Conservation (phyloP, 2,329 filamentous ascomycete genomes). For the Sporothrix globosa region DNA sequence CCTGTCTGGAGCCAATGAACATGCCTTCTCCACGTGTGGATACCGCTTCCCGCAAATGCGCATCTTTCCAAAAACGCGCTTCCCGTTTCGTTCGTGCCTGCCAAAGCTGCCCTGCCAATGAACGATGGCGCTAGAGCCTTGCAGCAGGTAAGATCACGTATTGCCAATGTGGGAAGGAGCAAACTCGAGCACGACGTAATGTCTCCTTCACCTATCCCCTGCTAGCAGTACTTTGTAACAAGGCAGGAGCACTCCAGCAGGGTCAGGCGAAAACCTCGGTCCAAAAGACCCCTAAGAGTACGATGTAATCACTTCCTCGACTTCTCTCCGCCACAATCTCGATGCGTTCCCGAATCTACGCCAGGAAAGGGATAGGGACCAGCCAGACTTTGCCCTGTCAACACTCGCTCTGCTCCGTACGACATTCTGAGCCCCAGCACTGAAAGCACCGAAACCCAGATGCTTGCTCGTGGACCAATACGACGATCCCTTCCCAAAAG, state of each 20-base stretch:
- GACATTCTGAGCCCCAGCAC: no score
- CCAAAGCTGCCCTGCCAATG: conserved; percentile 6
- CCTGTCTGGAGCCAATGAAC: not conserved
- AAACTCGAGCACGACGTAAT: conserved; percentile 12
- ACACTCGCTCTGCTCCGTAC: not conserved
- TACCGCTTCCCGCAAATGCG: conserved; percentile 21
- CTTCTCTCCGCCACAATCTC: conserved; percentile 22
- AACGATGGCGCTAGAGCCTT: conserved; percentile 26
- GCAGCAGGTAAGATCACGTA: conserved; percentile 27
- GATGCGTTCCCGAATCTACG: conserved; percentile 29
- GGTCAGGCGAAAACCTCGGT: conserved; percentile 14
- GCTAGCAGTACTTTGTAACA: not conserved
- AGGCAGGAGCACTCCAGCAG: not conserved
- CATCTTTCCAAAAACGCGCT: conserved; percentile 22
- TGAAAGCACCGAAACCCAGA: conserved; percentile 8
- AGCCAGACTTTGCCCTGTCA: conserved; percentile 1
- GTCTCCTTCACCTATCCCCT: conserved; percentile 9
- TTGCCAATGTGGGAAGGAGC: conserved; percentile 17
- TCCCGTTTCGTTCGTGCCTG: not conserved
- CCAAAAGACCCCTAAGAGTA: not conserved
- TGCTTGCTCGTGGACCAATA: not conserved
- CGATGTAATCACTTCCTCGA: no score
- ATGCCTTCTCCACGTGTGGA: conserved; percentile 15
- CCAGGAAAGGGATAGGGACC: conserved; percentile 12
- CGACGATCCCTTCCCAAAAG: conserved; percentile 21